Evolutionary conservation across 2,329 filamentous ascomycete genomes (phyloP), one percentile per base, ranked within the genome.

Genomic region (Emydomyces testavorans): DNA sequence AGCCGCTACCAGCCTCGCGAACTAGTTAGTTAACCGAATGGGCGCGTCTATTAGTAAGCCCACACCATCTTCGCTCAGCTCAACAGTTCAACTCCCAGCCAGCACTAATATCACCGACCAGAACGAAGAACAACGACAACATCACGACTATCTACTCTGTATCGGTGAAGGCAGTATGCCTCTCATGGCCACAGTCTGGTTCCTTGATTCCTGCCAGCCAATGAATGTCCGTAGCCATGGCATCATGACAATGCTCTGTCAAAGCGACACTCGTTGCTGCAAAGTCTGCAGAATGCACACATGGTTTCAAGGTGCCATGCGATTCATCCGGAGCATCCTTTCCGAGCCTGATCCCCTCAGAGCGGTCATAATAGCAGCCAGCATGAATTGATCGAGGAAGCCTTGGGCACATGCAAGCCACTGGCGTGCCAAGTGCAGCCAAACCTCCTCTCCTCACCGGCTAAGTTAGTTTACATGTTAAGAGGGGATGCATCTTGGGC

Each of bases 391-490:
- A 46, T 39, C 38, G 23, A 21, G 21, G 26, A 21, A 31, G 18
- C 23, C 35, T 29, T 39, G 23, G 32, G 23, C 3, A 13, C 11
- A 37, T 38, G 35, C 44, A 46, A 39, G 44, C 44, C 34, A 46
- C 44, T 31, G 6, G 44, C 44, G 26, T 46, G 44, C 44, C 44
- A 46, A 46, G 44, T 37, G 35, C 38, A 46, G 44, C 44, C 34
- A 46, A 46, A 46, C 31, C 16, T 31, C 21, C 34, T 21, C 2
- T 32, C 21, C 26, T 26, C 13, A 24, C 20, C 20, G n/a, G n/a
- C n/a, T 15, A 18, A 31, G 36, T 36, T 44, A 31, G 41, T 10
- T 35, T 6, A 23, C 32, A 10, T 6, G n/a, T n/a, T n/a, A n/a
- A n/a, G n/a, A n/a, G n/a, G n/a, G 3, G 21, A 21, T 20, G 16